phyloP scores from a whole-genome alignment of 441 rosid species.

The Populus hybrid region DNA sequence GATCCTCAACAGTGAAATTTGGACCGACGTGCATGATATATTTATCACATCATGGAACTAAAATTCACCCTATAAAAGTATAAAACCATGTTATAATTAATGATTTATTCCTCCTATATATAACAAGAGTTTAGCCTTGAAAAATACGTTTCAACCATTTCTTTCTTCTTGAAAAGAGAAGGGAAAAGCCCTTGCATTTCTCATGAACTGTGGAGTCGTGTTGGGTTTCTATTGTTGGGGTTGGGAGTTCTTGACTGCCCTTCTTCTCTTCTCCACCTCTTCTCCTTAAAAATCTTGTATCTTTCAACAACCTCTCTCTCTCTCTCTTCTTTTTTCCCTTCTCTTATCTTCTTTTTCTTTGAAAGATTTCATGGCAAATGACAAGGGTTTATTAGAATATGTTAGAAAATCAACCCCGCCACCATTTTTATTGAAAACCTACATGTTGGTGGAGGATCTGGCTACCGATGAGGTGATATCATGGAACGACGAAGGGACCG shows the following conservation, averaged over 20 bases:
- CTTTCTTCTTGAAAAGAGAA: constrained; percentile 9
- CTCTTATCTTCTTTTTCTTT: background rate
- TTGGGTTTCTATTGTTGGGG: constrained; percentile 74
- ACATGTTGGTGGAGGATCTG: constrained; percentile 71
- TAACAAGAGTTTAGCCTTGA: constrained; percentile 13
- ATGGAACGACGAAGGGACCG: constrained; percentile 68
- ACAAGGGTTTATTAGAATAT: constrained; percentile 35
- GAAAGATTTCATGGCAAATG: background rate
- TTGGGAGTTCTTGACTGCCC: constrained; percentile 71
- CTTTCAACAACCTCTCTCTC: background rate
- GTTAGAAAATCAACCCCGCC: constrained; percentile 52
- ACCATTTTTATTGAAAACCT: constrained; percentile 74
- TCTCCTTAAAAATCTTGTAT: constrained; percentile 6
- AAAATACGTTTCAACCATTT: constrained; percentile 36
- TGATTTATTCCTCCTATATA: background rate
- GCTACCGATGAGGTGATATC: constrained; percentile 60
- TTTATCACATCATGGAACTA: too few relatives aligned
- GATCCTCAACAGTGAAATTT: background rate
- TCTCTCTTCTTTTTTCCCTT: background rate
- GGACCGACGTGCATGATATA: background rate
- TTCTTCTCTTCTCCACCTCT: constrained; percentile 44
- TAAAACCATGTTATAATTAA: too few relatives aligned
- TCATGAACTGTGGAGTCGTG: constrained; percentile 71
- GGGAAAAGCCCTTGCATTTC: constrained; percentile 35
- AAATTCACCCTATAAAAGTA: background rate